Evolutionary conservation across 495 filamentous ascomycete genomes (phyloP).

Genomic region (Penicillium herquei): DNA sequence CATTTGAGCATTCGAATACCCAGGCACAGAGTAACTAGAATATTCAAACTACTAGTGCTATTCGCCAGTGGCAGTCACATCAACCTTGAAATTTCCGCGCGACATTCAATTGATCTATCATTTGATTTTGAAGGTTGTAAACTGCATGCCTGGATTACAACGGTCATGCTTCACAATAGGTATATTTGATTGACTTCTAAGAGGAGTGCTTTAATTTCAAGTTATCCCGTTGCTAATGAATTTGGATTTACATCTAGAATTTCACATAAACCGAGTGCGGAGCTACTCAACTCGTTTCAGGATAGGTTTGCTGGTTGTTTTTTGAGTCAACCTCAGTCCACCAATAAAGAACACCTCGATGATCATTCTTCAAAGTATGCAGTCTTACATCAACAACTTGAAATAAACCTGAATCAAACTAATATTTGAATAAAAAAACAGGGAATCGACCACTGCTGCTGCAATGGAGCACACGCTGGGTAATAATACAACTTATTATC

Average conservation of each 20-base stretch:
- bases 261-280: not conserved
- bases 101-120: not conserved
- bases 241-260: not conserved
- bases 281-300: not conserved
- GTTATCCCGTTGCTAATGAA: not conserved
- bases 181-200: not conserved
- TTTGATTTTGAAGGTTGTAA: not conserved
- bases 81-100: too few species aligned
- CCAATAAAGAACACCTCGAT: not conserved
- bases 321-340: not conserved
- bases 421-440: too few species aligned
- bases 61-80: too few species aligned
- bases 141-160: not conserved
- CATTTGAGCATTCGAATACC: too few species aligned
- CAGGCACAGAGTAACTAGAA: too few species aligned
- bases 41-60: too few species aligned
- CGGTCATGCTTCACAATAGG: not conserved
- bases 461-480: not conserved
- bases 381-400: not conserved
- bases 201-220: not conserved
- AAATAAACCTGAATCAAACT: too few species aligned
- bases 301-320: not conserved
- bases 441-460: not conserved
- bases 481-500: not conserved
- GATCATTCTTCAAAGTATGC: not conserved